Conservation (phyloP, 2,329 filamentous ascomycete species). For the Stemphylium lycopersici region DNA sequence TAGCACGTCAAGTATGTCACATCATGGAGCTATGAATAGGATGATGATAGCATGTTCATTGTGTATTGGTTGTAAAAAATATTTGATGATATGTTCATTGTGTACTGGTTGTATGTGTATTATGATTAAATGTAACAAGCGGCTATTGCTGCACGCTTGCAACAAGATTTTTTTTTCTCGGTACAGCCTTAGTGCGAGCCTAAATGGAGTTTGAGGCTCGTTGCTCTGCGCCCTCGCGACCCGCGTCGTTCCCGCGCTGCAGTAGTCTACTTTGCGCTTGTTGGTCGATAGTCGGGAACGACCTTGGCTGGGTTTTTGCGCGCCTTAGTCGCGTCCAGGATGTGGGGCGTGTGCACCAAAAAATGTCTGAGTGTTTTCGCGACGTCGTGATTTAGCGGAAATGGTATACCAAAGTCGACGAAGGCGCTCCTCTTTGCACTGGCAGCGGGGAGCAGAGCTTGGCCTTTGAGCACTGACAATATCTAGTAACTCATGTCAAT, state of each 20-base stretch:
- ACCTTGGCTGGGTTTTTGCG: conserved; percentile 1
- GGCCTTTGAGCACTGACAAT: background rate
- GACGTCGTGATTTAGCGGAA: background rate
- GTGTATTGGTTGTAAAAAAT: background rate
- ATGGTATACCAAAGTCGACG: background rate
- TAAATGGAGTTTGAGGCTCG: background rate
- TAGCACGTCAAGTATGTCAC: background rate
- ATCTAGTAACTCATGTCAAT: conserved; percentile 10
- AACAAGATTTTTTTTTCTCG: background rate
- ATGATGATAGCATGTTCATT: background rate
- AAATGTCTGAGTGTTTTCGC: background rate
- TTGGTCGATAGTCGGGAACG: conserved; percentile 26
- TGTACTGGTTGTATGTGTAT: background rate
- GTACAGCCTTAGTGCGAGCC: background rate
- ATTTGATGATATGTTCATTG: background rate
- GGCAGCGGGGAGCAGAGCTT: background rate
- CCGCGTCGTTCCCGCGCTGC: conserved; percentile 4
- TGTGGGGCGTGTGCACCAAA: background rate
- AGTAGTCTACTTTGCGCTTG: conserved; percentile 1
- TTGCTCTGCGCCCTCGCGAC: background rate
- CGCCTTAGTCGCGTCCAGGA: conserved; percentile 1
- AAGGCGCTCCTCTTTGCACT: background rate
- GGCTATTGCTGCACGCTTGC: background rate
- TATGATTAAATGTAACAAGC: background rate
- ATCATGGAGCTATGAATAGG: background rate